These are phyloP conservation scores for Poa pratensis DNA, from an alignment of 176 grass and related monocot species.

Conservation along the genomic window DNA sequence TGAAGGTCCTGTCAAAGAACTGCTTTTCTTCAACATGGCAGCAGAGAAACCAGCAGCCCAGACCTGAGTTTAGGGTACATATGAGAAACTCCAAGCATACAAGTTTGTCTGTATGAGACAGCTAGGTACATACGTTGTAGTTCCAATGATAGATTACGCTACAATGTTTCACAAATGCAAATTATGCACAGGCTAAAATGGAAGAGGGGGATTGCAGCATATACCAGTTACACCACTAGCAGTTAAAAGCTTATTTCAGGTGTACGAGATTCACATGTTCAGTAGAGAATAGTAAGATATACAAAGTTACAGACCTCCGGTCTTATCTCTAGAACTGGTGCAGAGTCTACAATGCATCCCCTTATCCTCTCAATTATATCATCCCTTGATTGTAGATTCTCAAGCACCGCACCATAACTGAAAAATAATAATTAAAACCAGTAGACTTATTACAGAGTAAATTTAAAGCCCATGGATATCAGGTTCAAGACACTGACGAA, in stretches of 20 bases:
- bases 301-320: constrained; percentile 67
- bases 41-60: constrained; percentile 98
- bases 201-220: not conserved
- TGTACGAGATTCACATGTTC: not conserved
- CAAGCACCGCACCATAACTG: constrained; percentile 87
- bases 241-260: constrained; percentile 12
- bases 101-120: constrained; percentile 23
- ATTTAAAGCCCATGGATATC: constrained; percentile 8
- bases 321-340: constrained; percentile 82
- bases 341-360: constrained; percentile 94
- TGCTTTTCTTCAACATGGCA: constrained; percentile 80
- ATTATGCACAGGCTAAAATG: not conserved
- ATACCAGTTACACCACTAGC: not conserved
- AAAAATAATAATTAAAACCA: constrained; percentile 44
- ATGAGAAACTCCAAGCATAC: constrained; percentile 46
- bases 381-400: constrained; percentile 73
- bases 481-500: not conserved
- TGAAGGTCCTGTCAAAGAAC: constrained; percentile 53
- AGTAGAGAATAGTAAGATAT: not conserved
- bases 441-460: not conserved
- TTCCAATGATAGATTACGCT: not conserved
- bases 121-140: not conserved
- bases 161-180: not conserved
- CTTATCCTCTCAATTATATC: constrained; percentile 87
- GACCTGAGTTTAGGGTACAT: constrained; percentile 58